These are phyloP conservation scores for Halophytophthora polymorphica DNA, from an alignment of 352 stramenopile genomes.

Conservation along the genomic window DNA sequence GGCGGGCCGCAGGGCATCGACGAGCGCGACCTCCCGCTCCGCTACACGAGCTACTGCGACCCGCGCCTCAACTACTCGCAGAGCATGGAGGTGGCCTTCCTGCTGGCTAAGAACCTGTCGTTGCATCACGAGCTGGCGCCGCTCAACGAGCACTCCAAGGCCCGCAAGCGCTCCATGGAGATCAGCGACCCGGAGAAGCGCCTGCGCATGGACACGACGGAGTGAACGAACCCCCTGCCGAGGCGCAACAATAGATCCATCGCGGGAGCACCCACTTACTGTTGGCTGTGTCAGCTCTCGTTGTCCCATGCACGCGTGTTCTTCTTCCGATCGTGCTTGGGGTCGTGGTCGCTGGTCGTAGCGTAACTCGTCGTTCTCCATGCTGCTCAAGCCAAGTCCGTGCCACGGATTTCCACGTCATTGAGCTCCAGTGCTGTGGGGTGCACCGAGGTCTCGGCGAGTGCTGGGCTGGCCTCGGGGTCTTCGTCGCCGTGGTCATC, in stretches of 20 bases:
- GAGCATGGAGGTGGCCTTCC: constrained; percentile 97
- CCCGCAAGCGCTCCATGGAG: constrained; percentile 60
- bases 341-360: too few species aligned
- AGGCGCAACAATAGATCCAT: too few species aligned
- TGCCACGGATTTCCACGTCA: constrained; percentile 17
- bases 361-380: too few species aligned
- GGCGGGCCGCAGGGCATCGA: constrained; percentile 94
- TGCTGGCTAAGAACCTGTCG: constrained; percentile 92
- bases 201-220: constrained; percentile 26
- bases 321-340: too few species aligned
- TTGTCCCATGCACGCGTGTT: too few species aligned
- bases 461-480: constrained; percentile 8
- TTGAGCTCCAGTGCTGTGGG: constrained; percentile 2
- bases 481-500: constrained; percentile 7
- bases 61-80: constrained; percentile 98
- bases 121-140: constrained; percentile 62
- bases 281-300: too few species aligned
- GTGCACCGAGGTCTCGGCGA: background rate
- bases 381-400: constrained; percentile 13
- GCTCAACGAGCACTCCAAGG: constrained; percentile 56
- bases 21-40: constrained; percentile 89
- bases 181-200: constrained; percentile 41
- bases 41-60: constrained; percentile 98
- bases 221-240: constrained; percentile 7
- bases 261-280: too few species aligned